Conservation (phyloP, 2,329 filamentous ascomycete species). For the Neospermospora avenae region DNA sequence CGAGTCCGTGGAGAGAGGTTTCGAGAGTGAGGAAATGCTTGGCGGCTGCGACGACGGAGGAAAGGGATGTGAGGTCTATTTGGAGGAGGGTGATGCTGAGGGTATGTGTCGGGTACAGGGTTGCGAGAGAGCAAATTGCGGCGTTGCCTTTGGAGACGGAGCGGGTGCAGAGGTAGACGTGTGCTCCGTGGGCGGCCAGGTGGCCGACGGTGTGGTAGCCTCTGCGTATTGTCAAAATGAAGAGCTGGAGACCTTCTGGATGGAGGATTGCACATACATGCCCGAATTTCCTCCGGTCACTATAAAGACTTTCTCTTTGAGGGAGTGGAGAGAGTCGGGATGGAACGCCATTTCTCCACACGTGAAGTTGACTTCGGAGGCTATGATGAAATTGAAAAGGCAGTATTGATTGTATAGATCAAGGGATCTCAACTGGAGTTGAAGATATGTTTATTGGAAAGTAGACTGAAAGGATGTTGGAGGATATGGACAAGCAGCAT, state of each 20-base stretch:
- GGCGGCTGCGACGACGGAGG: constrained; percentile 35
- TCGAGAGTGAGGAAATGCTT: constrained; percentile 21
- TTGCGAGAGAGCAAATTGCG: constrained; percentile 23
- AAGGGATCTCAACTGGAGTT: too few species aligned
- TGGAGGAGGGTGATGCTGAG: constrained; percentile 31
- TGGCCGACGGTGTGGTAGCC: constrained; percentile 45
- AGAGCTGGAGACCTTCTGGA: background rate
- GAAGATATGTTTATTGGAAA: too few species aligned
- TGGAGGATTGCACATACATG: constrained; percentile 29
- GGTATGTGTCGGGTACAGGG: constrained; percentile 15
- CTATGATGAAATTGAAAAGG: too few species aligned
- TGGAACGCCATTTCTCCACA: constrained; percentile 25
- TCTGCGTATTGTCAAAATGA: constrained; percentile 16
- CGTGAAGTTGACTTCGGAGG: too few species aligned
- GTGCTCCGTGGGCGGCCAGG: constrained; percentile 26
- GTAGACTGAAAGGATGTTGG: too few species aligned
- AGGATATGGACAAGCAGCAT: too few species aligned
- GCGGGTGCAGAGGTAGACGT: constrained; percentile 27
- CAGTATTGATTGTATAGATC: too few species aligned
- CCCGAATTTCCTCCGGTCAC: constrained; percentile 33
- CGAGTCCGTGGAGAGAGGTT: constrained; percentile 38
- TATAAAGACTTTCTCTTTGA: constrained; percentile 23
- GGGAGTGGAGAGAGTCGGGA: constrained; percentile 23
- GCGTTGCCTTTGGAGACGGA: constrained; percentile 18
- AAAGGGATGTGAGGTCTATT: constrained; percentile 38